These are phyloP conservation scores for Teratosphaeria gauchensis DNA, from an alignment of 2,329 filamentous ascomycete species.

Conservation along the genomic window DNA sequence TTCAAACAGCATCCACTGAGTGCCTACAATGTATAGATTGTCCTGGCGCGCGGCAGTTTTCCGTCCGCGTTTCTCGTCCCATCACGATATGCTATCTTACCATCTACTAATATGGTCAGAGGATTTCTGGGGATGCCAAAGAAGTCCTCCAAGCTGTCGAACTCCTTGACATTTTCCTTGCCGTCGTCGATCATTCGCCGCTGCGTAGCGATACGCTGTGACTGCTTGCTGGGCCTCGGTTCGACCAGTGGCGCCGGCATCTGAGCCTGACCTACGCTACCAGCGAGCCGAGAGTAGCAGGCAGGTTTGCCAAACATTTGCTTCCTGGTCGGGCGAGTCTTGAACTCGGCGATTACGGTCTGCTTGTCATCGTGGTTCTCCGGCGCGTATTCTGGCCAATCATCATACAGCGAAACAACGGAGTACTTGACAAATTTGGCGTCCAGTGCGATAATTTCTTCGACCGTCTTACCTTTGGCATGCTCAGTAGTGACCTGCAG, in stretches of 20 bases:
- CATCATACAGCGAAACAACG: constrained; percentile 11
- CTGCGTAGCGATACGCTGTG: background rate
- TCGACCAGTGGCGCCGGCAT: background rate
- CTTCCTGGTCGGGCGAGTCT: constrained; percentile 28
- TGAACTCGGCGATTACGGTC: constrained; percentile 48
- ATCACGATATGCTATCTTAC: constrained; percentile 15
- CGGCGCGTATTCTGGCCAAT: constrained; percentile 17
- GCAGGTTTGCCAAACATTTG: constrained; percentile 16
- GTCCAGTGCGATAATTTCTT: background rate
- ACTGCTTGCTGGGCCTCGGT: background rate
- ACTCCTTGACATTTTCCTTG: constrained; percentile 5
- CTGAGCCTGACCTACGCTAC: background rate
- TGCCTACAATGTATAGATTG: constrained; percentile 3
- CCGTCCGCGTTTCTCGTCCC: constrained; percentile 9
- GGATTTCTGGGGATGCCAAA: constrained; percentile 4
- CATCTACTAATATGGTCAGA: constrained; percentile 13
- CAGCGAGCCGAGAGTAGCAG: constrained; percentile 3
- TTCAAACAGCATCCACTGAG: background rate
- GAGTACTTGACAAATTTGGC: constrained; percentile 1
- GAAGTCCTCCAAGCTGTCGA: constrained; percentile 11
- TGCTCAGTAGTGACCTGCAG: constrained; percentile 1
- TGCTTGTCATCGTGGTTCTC: constrained; percentile 31
- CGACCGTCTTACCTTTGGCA: background rate
- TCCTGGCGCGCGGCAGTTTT: constrained; percentile 8
- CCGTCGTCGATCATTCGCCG: background rate